phyloP scores from a whole-genome alignment of 108 stramenopile genomes.

The Cyclotella kingstonii region DNA sequence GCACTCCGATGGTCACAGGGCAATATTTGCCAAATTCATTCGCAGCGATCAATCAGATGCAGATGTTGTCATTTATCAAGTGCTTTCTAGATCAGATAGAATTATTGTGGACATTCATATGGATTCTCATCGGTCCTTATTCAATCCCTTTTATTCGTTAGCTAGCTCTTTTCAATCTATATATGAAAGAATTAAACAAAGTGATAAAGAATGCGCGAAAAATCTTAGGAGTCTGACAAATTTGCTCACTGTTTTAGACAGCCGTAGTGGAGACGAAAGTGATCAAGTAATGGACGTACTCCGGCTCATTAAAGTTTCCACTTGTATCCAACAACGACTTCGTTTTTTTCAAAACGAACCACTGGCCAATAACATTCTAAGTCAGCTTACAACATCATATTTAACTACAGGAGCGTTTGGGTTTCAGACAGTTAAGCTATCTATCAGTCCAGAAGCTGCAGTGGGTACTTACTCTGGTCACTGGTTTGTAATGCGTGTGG shows the following conservation, averaged over 20 bases:
- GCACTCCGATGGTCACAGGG: conserved; percentile 48
- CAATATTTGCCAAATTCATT: conserved; percentile 68
- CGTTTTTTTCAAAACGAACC: conserved; percentile 57
- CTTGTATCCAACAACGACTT: conserved; percentile 44
- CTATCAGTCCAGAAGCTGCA: conserved; percentile 22
- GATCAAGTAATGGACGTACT: conserved; percentile 48
- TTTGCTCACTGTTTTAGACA: conserved; percentile 32
- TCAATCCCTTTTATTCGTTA: conserved; percentile 45
- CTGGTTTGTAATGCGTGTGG: conserved; percentile 68
- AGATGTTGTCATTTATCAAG: conserved; percentile 52
- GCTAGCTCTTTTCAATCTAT: conserved; percentile 44
- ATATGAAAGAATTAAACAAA: conserved; percentile 46
- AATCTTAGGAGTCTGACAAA: conserved; percentile 63
- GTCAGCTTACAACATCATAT: conserved; percentile 38
- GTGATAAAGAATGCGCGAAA: conserved; percentile 73
- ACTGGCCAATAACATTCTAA: conserved; percentile 50
- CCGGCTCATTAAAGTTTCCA: conserved; percentile 61
- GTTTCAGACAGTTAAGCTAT: conserved; percentile 46
- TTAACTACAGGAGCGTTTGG: conserved; percentile 50
- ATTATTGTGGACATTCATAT: conserved; percentile 69
- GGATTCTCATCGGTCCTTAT: conserved; percentile 61
- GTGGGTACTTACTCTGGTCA: conserved; percentile 47
- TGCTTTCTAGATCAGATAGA: conserved; percentile 55
- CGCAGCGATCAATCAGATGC: background rate
- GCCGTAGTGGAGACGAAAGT: conserved; percentile 6